Evolutionary conservation across 495 filamentous ascomycete genomes (phyloP).

Genomic region (Penicillium flavigenum): DNA sequence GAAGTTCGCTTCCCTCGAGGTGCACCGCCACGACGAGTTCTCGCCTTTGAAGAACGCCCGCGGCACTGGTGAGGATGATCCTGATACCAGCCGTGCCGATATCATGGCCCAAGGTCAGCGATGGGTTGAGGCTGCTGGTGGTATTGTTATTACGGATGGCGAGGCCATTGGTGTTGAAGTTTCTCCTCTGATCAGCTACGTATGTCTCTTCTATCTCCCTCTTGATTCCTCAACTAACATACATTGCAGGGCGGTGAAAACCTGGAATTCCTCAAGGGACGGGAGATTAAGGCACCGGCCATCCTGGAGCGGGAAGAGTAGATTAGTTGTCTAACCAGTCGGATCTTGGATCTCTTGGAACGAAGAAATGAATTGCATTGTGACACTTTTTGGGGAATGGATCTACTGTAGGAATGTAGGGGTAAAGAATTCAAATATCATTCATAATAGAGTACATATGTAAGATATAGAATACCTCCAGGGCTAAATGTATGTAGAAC

Average conservation of each 20-base stretch:
- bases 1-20: constrained; percentile 94
- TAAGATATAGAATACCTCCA: background rate
- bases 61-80: constrained; percentile 89
- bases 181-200: constrained; percentile 92
- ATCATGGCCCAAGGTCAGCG: constrained; percentile 85
- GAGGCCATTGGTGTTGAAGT: constrained; percentile 77
- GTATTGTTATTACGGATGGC: constrained; percentile 68
- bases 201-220: constrained; percentile 51
- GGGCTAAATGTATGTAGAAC: background rate
- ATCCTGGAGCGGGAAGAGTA: constrained; percentile 72
- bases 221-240: constrained; percentile 23
- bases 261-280: constrained; percentile 70
- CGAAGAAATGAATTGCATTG: constrained; percentile 26
- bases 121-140: constrained; percentile 80
- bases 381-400: constrained; percentile 23
- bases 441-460: too few relatives aligned
- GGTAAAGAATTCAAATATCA: background rate
- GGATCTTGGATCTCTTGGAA: constrained; percentile 12
- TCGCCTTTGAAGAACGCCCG: constrained; percentile 95
- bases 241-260: constrained; percentile 78
- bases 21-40: constrained; percentile 96
- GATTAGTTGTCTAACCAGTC: constrained; percentile 11
- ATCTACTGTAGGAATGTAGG: constrained; percentile 20
- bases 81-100: constrained; percentile 84
- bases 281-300: constrained; percentile 72